These are phyloP conservation scores for Cryoendolithus antarcticus DNA, from an alignment of 2,329 filamentous ascomycete species.

Conservation along the genomic window DNA sequence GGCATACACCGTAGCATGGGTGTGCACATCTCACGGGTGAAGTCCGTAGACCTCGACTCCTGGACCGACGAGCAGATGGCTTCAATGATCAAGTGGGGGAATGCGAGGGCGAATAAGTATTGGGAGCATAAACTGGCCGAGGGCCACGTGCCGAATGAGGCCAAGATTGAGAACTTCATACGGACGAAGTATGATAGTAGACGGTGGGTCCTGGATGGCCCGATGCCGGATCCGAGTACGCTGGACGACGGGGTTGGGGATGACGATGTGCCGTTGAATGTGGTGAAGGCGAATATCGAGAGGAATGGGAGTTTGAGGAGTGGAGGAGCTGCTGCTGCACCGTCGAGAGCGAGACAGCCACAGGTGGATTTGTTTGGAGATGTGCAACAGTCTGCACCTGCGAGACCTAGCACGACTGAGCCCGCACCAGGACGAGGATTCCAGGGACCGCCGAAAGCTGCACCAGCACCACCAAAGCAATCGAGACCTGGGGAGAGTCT, in stretches of 20 bases:
- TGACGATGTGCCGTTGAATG: constrained; percentile 62
- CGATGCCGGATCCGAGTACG: constrained; percentile 81
- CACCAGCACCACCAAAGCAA: constrained; percentile 33
- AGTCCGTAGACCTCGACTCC: constrained; percentile 92
- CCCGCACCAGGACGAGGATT: constrained; percentile 50
- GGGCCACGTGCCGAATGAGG: constrained; percentile 85
- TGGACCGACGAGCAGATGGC: constrained; percentile 98
- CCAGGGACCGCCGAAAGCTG: constrained; percentile 21
- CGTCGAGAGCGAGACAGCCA: constrained; percentile 27
- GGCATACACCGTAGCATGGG: constrained; percentile 98
- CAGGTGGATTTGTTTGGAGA: constrained; percentile 73
- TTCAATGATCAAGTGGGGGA: constrained; percentile 91
- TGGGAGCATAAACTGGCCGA: constrained; percentile 92
- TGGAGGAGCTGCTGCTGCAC: constrained; percentile 9
- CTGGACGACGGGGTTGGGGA: constrained; percentile 63
- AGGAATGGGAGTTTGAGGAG: constrained; percentile 29
- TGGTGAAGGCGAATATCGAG: constrained; percentile 54
- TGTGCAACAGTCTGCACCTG: constrained; percentile 47
- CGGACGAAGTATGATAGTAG: constrained; percentile 98
- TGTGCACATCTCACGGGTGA: constrained; percentile 94
- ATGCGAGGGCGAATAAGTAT: constrained; percentile 92
- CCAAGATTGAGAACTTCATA: constrained; percentile 99
- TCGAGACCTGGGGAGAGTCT: constrained; percentile 74
- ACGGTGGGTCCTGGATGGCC: constrained; percentile 98
- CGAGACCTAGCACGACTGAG: constrained; percentile 61